Conservation (phyloP, 2,329 filamentous ascomycete species). For the Aspergillus pseudotamarii region DNA sequence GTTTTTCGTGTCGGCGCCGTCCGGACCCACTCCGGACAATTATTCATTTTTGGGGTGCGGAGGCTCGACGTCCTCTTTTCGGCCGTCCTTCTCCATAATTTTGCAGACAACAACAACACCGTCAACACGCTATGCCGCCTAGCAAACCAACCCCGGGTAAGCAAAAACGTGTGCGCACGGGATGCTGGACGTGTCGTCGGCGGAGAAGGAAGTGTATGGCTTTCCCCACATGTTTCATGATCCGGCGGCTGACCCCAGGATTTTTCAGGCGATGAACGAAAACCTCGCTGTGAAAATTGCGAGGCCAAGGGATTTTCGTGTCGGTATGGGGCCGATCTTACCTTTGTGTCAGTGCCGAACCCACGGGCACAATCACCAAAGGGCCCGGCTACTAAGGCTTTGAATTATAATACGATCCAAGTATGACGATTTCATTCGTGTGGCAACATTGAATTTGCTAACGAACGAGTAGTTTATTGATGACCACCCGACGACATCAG, state of each 20-base stretch:
- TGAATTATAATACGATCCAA: slow-evolving; percentile 21
- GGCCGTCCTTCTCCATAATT: neutral
- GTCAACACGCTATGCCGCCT: neutral
- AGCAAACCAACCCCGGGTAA: slow-evolving; percentile 26
- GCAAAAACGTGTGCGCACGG: slow-evolving; percentile 28
- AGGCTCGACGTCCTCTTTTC: slow-evolving; percentile 9
- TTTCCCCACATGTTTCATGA: neutral
- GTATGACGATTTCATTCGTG: slow-evolving; percentile 11
- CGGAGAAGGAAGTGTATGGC: slow-evolving; percentile 29
- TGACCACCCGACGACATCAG: neutral
- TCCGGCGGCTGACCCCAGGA: neutral
- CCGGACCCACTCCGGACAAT: slow-evolving; percentile 2
- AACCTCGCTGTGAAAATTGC: slow-evolving; percentile 29
- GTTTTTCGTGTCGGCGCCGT: neutral
- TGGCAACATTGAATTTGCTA: neutral
- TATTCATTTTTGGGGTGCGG: slow-evolving; percentile 4
- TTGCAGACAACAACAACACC: neutral
- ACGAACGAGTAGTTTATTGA: slow-evolving; percentile 1
- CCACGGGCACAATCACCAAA: slow-evolving; percentile 8
- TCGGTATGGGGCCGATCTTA: slow-evolving; percentile 27
- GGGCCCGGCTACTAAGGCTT: slow-evolving; percentile 6
- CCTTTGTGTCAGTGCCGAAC: slow-evolving; percentile 21
- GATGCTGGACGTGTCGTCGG: slow-evolving; percentile 29
- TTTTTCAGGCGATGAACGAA: slow-evolving; percentile 27
- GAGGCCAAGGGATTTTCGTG: slow-evolving; percentile 27